Base-by-base conservation (phyloP, 768 basidiomycete species). In the Rhizopogon sp. region DNA sequence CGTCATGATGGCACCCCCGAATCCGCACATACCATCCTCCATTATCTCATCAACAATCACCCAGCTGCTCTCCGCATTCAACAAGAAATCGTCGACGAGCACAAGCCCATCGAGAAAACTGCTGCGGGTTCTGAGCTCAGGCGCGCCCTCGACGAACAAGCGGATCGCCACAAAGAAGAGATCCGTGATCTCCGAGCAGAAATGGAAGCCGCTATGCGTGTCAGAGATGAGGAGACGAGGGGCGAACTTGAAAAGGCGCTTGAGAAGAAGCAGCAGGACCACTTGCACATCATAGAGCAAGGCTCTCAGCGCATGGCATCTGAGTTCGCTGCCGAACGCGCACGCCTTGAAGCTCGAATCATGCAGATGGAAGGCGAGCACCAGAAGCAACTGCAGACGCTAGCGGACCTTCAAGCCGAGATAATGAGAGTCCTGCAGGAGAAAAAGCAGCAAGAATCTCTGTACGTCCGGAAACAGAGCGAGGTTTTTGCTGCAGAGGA, bases 31-130 rank as follows among this genome's bases (percentile, higher is more conserved):
- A 55, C 59, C 7, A 72, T 84, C 50, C 56, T 84, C 0, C 71
- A 72, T 5, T 67, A 70, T 29, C 63, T 85, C 56, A 58, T 78
- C 13, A 64, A 68, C 20, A 73, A 67, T 4, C 64, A 66, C 31
- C 76, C 82, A 0, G 58, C 72, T 3, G 68, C 77, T 2, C 68
- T 84, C 2, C 73, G 72, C 20, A 82, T 85, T 45, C 83, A 84
- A 58, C 66, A 70, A 28, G 83, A 85, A 62, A 68, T 84, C 16
- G 78, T 83, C 5, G 75, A 76, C 54, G 68, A 78, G 58, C 70
- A 70, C 37, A 75, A 75, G 46, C 70, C 75, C 42, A 73, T 84
- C 11, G 68, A 74, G 1, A 70, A 84, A 49, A 83, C 84, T 3
- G 66, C 71, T 2, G 83, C 82, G 1, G 82, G 82, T 0, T 71